A percentile compares a stretch with the other conserved stretches of the same genome.
Conservation (phyloP, 2,329 filamentous ascomycete species). For the Pezicula neosporulosa region DNA sequence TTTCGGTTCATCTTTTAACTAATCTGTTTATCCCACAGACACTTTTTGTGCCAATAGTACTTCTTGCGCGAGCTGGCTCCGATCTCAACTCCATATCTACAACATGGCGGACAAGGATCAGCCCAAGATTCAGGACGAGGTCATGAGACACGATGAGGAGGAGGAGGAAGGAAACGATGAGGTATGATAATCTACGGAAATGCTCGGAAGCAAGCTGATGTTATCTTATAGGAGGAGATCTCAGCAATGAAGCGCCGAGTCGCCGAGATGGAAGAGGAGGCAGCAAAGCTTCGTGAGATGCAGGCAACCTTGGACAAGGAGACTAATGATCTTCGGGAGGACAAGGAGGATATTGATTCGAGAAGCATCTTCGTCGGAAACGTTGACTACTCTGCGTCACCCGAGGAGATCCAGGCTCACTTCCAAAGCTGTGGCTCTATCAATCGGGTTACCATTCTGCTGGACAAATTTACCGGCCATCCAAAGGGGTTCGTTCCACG, state of each 20-base stretch:
- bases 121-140: constrained; percentile 22
- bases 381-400: constrained; percentile 94
- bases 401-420: constrained; percentile 96
- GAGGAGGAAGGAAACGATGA: constrained; percentile 29
- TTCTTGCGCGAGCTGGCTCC: not conserved
- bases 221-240: constrained; percentile 64
- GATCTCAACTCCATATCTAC: not conserved
- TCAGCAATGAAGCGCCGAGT: constrained; percentile 83
- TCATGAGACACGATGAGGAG: constrained; percentile 12
- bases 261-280: constrained; percentile 88
- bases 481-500: constrained; percentile 83
- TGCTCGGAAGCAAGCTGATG: not conserved
- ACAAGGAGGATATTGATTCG: constrained; percentile 92
- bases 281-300: constrained; percentile 83
- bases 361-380: constrained; percentile 98
- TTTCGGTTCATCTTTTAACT: no score
- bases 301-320: constrained; percentile 83
- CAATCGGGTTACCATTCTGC: constrained; percentile 93
- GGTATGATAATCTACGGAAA: constrained; percentile 12
- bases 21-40: no score
- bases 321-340: constrained; percentile 77
- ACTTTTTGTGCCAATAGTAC: not conserved
- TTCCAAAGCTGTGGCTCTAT: constrained; percentile 97
- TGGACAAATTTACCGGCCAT: constrained; percentile 98
- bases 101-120: constrained; percentile 25